Evolutionary conservation across 2,329 filamentous ascomycete genomes (phyloP), one percentile per base, ranked within the genome.

Genomic region (Ascochyta fabae): DNA sequence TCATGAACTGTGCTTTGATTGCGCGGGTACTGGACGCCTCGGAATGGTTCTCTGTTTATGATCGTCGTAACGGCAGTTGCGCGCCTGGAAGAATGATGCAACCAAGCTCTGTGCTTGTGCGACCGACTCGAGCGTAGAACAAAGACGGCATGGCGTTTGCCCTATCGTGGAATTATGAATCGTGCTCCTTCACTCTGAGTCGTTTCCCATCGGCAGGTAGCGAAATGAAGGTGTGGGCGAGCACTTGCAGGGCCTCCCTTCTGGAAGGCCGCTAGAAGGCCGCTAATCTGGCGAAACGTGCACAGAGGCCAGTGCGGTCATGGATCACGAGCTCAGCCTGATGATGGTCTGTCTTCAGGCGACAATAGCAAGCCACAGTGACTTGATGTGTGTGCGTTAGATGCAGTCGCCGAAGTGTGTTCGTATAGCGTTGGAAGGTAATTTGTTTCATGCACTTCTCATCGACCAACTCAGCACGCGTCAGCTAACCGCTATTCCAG

Each of bases 221-320:
- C 62, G 64, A 69, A 38, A 67, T 70, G 60, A 68, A 63, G 61
- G 58, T 29, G 54, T 62, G 60, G 69, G 67, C 62, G 68, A 69
- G 60, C 55, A 53, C 27, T 50, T 60, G 44, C 53, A 61, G 49
- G 58, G 57, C 53, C 47, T 45, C 27, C 34, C 15, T 68, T 69
- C 68, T 67, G 48, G 68, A 69, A 70, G 50, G 54, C 51, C 60
- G 62, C 67, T 71, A 70, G 69, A 72, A 71, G 60, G 56, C 33
- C 53, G 48, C 65, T 70, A 69, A 49, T 6, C 56, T 64, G 42
- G 59, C 68, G 68, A 71, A 66, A 70, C 68, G 48, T 49, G 58
- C 60, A 55, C 57, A 57, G 52, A 59, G 46, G 43, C 60, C 59
- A 61, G 55, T 60, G 52, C 43, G 56, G 48, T 47, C 48, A 44